Evolutionary conservation across 2,329 filamentous ascomycete species (phyloP), one percentile per base, ranked within the genome.

Genomic region (Penicillium oxalicum): DNA sequence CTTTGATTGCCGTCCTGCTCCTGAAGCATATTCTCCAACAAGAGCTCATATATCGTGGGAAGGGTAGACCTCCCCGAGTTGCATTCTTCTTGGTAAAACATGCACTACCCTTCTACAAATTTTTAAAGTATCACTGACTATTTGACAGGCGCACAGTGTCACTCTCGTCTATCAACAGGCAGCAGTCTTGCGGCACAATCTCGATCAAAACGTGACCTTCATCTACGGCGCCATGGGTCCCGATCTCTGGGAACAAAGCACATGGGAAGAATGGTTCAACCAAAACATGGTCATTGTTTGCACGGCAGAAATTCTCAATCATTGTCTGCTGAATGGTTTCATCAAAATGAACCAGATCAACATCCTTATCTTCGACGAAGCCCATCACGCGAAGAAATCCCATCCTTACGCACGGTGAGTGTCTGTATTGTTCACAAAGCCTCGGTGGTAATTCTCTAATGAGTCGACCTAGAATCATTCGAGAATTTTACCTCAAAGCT

Each of bases 301-400:
- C 70, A 97, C 93, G 0, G 91, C 91, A 0, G 90, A 93, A 59
- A 86, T 97, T 3, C 76, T 97, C 4, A 78, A 86, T 33, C 82
- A 88, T 53, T 89, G 86, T 58, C 77, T 98, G 2, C 79, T 84
- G 54, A 86, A 86, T 59, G 85, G 86, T 0, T 94, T 89, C 67
- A 79, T 96, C 50, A 79, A 70, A 8, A 95, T 98, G 73, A 74
- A 81, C 13, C 81, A 87, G 58, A 89, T 97, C 66, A 97, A 91
- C 61, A 78, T 98, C 1, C 75, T 98, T 34, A 83, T 97, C 51
- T 95, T 98, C 56, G 93, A 98, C 61, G 93, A 98, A 69, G 93
- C 91, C 5, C 93, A 98, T 61, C 93, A 97, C 62, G 83, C 91
- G 0, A 98, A 98, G 70, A 94, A 91, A 66, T 87, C 90, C 44